Evolutionary conservation across 1,139 yeast genomes (phyloP), one percentile per base, ranked within the genome.

Genomic region (Sugiyamaella grinbergsii): DNA sequence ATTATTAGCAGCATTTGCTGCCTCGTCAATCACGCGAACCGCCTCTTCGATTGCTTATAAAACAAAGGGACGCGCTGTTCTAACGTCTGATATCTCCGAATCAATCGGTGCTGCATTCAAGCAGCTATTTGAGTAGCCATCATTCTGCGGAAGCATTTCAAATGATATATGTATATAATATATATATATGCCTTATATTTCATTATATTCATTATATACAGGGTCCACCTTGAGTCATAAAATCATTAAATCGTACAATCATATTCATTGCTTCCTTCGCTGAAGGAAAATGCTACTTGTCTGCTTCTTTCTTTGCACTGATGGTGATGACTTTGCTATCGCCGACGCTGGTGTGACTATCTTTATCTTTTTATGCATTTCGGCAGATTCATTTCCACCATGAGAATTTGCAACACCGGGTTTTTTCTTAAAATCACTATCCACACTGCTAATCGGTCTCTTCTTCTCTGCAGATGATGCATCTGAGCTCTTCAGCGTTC

Each of bases 61-160:
- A 23, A 72, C 74, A 45, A 76, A 81, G 54, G 88, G 89, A 2
- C 73, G 98, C 47, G 78, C 95, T 4, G 83, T 90, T 85, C 88
- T 88, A 63, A 88, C 98, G 0, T 81, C 91, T 1, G 87, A 90
- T 65, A 71, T 93, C 23, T 90, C 90, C 55, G 76, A 78, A 50
- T 77, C 75, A 54, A 80, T 91, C 22, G 86, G 88, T 1, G 73
- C 72, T 8, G 83, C 93, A 0, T 89, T 77, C 62, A 61, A 62
- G n/a, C 78, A 77, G 37, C 62, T 83, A 5, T 82, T 79, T 59
- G 78, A 37, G 10, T 31, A 19, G 28, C 16, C 8, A 26, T 11
- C 29, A 7, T 6, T 13, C 28, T 16, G 29, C 6, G n/a, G 4
- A 4, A 19, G 8, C 7, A 37, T 16, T 4, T 37, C n/a, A n/a